Base-by-base conservation (phyloP, 192 early-diverging fungal genomes). In the Podila epigama region DNA sequence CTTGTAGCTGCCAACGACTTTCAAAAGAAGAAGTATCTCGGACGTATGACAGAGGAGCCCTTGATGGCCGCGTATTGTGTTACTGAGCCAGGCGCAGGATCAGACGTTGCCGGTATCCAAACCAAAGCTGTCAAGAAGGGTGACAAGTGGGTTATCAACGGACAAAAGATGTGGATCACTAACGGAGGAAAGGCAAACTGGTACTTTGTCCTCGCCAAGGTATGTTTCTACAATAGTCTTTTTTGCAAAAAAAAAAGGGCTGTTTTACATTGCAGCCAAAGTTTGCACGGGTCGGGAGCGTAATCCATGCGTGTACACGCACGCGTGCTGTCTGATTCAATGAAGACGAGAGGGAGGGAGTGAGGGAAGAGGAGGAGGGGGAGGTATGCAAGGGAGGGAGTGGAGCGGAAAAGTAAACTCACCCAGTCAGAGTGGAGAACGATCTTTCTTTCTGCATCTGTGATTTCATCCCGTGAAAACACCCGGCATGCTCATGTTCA, bases 151-250 rank as follows among this genome's bases (percentile, higher is more conserved):
- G 75, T 92, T 1, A 82, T 93, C 51, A 93, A 92, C 68, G 95
- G 95, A 31, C 88, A 91, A 68, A 98, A 98, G 87, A 97, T 97
- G 94, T 98, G 95, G 95, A 98, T 98, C 79, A 98, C 96, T 56
- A 98, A 98, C 72, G 93, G 92, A 65, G 95, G 94, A 29, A 89
- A 96, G 72, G 96, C 96, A 62, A 96, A 98, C 89, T 98, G 95
- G 95, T 97, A 88, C 91, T 98, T 97, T 84, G 89, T 97, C 32
- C 84, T 98, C 41, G 96, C 96, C 37, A 89, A 90, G 71, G 71
- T 75, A 75, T 51, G 35, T n/a, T n/a, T n/a, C n/a, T n/a, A n/a
- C n/a, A n/a, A n/a, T n/a, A n/a, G n/a, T n/a, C n/a, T n/a, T n/a
- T n/a, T n/a, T n/a, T n/a, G n/a, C n/a, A n/a, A n/a, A n/a, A 39